These are phyloP conservation scores for Colletotrichum liaoningense DNA, from an alignment of 2,329 filamentous ascomycete species.

Conservation along the genomic window DNA sequence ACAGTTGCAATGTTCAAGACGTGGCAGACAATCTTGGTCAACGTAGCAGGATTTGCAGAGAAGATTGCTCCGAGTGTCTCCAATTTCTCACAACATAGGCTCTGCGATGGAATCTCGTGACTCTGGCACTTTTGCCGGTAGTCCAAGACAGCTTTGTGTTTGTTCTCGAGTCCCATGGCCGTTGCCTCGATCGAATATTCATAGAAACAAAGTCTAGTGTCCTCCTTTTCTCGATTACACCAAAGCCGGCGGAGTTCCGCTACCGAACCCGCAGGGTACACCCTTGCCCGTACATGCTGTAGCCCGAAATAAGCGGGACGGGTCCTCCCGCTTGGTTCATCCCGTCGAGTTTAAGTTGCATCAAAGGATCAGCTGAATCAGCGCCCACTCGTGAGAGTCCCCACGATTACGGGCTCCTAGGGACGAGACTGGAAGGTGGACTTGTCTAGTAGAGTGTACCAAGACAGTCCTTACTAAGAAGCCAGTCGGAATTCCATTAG, in stretches of 20 bases:
- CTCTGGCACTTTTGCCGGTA: background rate
- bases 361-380: background rate
- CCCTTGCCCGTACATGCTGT: too few species aligned
- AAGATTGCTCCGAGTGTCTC: background rate
- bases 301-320: background rate
- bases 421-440: background rate
- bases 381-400: background rate
- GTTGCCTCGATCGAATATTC: background rate
- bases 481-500: background rate
- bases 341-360: background rate
- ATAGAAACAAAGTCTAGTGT: background rate
- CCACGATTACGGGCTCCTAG: background rate
- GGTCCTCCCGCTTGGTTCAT: background rate
- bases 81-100: background rate
- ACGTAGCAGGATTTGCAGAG: background rate
- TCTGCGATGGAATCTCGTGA: background rate
- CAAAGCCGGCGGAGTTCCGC: background rate
- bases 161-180: background rate
- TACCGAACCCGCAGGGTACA: background rate
- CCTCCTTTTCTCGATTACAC: background rate
- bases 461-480: background rate
- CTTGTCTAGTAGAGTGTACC: background rate
- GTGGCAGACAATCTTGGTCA: background rate
- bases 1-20: background rate
- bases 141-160: background rate